A percentile compares a stretch with the other conserved stretches of the same genome.
Evolutionary conservation across 208 protist species (phyloP).

Genomic region (Endotrypanum monterogeii): DNA sequence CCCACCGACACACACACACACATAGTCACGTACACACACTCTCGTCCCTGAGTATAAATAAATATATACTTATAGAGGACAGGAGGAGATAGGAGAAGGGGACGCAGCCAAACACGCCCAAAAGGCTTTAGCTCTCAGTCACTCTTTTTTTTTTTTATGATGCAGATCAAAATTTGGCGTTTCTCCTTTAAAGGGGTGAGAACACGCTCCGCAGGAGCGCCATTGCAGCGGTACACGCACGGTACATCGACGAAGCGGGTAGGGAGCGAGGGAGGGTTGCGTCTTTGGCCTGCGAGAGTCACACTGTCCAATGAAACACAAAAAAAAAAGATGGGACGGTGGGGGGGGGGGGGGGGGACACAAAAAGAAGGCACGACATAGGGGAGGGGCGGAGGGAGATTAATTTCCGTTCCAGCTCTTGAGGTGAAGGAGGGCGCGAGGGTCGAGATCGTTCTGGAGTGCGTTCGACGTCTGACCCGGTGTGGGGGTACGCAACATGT

Average conservation of each 20-base stretch:
- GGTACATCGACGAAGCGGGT: too few species aligned
- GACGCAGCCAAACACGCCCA: not conserved
- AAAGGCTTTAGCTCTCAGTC: not conserved
- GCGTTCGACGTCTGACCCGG: constrained; percentile 77
- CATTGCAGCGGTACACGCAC: not conserved
- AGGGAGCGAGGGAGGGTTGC: too few species aligned
- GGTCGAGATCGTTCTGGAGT: constrained; percentile 82
- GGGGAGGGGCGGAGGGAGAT: not conserved
- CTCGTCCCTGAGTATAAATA: not conserved
- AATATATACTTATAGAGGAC: too few species aligned
- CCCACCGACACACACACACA: not conserved
- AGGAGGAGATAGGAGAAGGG: constrained; percentile 9
- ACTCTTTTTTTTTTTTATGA: not conserved
- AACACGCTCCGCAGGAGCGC: not conserved
- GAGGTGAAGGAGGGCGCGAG: constrained; percentile 53
- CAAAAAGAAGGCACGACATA: not conserved
- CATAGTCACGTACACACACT: not conserved
- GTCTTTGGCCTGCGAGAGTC: too few species aligned
- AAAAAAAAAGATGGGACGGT: not conserved
- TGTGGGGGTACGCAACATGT: constrained; percentile 77
- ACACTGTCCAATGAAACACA: not conserved
- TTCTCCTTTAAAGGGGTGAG: not conserved
- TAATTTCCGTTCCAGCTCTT: constrained; percentile 82
- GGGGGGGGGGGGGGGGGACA: not conserved
- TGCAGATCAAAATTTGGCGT: too few species aligned